Evolutionary conservation across 768 basidiomycete genomes (phyloP), one percentile per base, ranked within the genome.

Genomic region (Xerocomellus chrysenteron): DNA sequence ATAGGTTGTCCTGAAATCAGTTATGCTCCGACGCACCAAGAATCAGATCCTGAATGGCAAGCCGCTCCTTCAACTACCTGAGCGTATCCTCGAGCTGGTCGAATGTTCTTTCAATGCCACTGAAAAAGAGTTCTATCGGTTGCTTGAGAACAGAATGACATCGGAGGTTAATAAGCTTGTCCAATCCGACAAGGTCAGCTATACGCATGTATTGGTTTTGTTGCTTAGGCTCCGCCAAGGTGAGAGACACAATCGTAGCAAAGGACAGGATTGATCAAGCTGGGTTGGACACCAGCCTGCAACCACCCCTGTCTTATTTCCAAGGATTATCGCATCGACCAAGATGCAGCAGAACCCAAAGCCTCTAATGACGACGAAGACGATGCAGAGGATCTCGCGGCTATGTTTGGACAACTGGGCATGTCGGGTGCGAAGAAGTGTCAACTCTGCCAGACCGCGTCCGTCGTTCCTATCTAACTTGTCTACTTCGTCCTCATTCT

Each of bases 21-120:
- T 95, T 58, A 96, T 98, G 94, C 82, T 98, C 32, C 82, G 96
- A 6, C 85, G 97, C 5, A 86, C 80, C 4, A 99, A 98, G 73
- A 80, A 80, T 37, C 82, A 86, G 49, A 63, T 74, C 0, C 59
- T 89, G 17, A 87, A 94, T 54, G 96, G 96, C 6, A 89, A 93
- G 64, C 83, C 84, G 0, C 77, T 98, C 19, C 79, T 98, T 40
- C 80, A 88, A 16, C 81, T 99, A 0, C 97, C 97, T 0, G 81
- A 78, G 14, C 83, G 94, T 4, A 80, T 69, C 2, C 78, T 99
- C 32, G 74, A 88, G 11, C 72, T 94, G 36, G 76, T 96, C 0
- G 79, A 85, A 2, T 95, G 93, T 70, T 73, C 77, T 1, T 98
- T 99, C 63, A 87, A 91, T 56, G 48, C 77, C 2, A 80, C 85